Conservation (phyloP, 805 yeast species). For the Nematodospora valgi region DNA sequence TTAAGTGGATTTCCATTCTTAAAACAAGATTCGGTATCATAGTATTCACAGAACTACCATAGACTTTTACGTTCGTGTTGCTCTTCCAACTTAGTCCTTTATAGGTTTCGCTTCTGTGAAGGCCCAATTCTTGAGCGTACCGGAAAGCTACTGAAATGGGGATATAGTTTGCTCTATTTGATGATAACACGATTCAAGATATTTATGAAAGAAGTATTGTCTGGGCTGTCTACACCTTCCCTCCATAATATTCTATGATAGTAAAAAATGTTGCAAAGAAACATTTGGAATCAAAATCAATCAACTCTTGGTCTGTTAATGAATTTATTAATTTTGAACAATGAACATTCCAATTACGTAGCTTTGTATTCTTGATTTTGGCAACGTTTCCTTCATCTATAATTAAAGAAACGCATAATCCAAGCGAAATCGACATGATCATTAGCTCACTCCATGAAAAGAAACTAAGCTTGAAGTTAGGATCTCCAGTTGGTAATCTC, state of each 20-base stretch:
- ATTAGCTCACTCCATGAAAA: constrained; percentile 30
- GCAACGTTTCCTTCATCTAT: constrained; percentile 14
- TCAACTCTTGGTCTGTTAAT: constrained; percentile 13
- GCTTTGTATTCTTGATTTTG: neutral
- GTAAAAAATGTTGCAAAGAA: constrained; percentile 41
- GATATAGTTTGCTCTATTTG: constrained; percentile 27
- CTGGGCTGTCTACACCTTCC: constrained; percentile 51
- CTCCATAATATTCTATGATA: constrained; percentile 49
- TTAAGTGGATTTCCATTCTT: constrained; percentile 38
- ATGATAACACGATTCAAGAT: constrained; percentile 28
- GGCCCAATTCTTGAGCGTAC: constrained; percentile 39
- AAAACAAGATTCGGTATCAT: constrained; percentile 36
- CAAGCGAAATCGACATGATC: constrained; percentile 26
- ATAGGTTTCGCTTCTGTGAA: constrained; percentile 32
- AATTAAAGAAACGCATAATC: constrained; percentile 21
- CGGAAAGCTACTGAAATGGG: constrained; percentile 32
- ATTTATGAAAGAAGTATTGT: constrained; percentile 46
- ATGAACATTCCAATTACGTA: neutral
- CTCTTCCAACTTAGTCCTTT: constrained; percentile 19
- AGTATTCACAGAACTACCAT: constrained; percentile 38
- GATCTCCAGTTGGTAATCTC: constrained; percentile 14
- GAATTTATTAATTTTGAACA: constrained; percentile 7
- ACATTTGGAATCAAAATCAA: constrained; percentile 17
- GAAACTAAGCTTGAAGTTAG: constrained; percentile 18
- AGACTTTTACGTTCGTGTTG: constrained; percentile 21